These are phyloP conservation scores for Diaporthe nobilis DNA, from an alignment of 2,329 filamentous ascomycete species.

Conservation along the genomic window DNA sequence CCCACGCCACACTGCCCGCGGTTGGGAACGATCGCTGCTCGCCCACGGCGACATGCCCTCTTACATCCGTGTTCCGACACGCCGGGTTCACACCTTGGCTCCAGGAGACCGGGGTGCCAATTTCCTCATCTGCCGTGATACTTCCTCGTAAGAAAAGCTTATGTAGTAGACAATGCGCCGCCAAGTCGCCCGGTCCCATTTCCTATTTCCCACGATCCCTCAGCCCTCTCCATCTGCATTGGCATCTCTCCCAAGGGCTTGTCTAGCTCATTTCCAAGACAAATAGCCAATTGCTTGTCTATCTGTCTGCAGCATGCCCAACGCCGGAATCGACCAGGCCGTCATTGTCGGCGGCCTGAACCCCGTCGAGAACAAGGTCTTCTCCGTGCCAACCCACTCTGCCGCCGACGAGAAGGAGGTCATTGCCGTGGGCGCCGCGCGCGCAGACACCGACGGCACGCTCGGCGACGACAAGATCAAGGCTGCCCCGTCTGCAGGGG, in stretches of 20 bases:
- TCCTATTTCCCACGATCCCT: not conserved
- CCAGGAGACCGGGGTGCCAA: not conserved
- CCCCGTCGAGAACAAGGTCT: constrained; percentile 50
- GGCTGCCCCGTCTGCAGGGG: constrained; percentile 40
- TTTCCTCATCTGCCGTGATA: not conserved
- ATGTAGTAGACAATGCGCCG: constrained; percentile 8
- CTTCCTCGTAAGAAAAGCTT: not conserved
- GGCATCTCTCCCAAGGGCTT: constrained; percentile 7
- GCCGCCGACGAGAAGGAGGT: constrained; percentile 51
- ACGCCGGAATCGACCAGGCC: constrained; percentile 41
- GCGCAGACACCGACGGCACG: constrained; percentile 27
- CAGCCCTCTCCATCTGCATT: constrained; percentile 2
- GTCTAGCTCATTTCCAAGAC: constrained; percentile 18
- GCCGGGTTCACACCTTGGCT: not conserved
- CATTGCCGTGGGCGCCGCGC: constrained; percentile 40
- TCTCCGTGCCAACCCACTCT: constrained; percentile 48
- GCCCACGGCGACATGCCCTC: not conserved
- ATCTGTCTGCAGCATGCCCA: constrained; percentile 22
- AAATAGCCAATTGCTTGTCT: constrained; percentile 1
- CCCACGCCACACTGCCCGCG: not conserved
- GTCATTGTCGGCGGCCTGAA: constrained; percentile 49
- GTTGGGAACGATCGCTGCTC: not conserved
- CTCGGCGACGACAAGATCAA: constrained; percentile 44
- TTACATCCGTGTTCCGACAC: not conserved
- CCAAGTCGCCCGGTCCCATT: not conserved